These are phyloP conservation scores for Kazachstania taianensis DNA, from an alignment of 805 yeast species.

Conservation along the genomic window DNA sequence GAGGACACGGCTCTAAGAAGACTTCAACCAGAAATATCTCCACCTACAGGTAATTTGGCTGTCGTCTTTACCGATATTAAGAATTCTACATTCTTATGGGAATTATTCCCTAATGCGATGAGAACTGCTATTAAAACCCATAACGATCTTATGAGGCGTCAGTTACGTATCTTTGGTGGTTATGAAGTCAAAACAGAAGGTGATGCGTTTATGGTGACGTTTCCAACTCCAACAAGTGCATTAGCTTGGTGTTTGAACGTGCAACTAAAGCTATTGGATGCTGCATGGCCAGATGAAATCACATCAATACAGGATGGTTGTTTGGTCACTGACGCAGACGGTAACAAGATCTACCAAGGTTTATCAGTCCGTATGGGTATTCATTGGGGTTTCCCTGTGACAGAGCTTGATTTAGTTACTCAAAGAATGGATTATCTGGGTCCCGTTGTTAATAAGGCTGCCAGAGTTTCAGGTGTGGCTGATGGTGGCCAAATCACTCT, in stretches of 20 bases:
- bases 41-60: slow-evolving; percentile 90
- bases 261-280: slow-evolving; percentile 69
- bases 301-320: slow-evolving; percentile 76
- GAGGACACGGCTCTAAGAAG: slow-evolving; percentile 76
- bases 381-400: slow-evolving; percentile 97
- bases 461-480: slow-evolving; percentile 88
- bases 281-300: slow-evolving; percentile 95
- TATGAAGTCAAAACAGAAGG: slow-evolving; percentile 99
- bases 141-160: slow-evolving; percentile 89
- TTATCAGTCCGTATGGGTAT: slow-evolving; percentile 95
- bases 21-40: slow-evolving; percentile 80
- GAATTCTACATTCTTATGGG: slow-evolving; percentile 91
- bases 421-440: slow-evolving; percentile 98
- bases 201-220: slow-evolving; percentile 96
- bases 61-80: slow-evolving; percentile 97
- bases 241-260: slow-evolving; percentile 90
- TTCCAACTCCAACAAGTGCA: slow-evolving; percentile 86
- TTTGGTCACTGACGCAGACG: slow-evolving; percentile 55
- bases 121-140: slow-evolving; percentile 92
- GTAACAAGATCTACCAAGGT: slow-evolving; percentile 66
- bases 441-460: slow-evolving; percentile 94
- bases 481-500: slow-evolving; percentile 97
- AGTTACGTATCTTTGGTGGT: slow-evolving; percentile 85
- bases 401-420: slow-evolving; percentile 89
- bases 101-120: slow-evolving; percentile 86